Evolutionary conservation across 1,139 yeast species (phyloP).

Genomic region (Geotrichum carabidarum): DNA sequence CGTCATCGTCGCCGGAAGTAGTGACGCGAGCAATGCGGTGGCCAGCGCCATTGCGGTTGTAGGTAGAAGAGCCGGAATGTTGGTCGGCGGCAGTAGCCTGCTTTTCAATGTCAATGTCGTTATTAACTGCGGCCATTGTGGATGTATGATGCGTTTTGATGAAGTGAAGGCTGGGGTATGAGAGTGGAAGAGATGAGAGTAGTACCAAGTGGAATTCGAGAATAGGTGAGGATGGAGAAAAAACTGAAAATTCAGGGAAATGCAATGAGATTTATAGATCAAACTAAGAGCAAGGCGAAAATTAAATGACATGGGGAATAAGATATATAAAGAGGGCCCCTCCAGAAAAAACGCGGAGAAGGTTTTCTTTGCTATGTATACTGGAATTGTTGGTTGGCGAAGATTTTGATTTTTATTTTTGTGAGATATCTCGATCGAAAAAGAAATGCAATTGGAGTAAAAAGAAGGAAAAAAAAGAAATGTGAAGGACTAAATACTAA

Average conservation of each 20-base stretch:
- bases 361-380: too few relatives aligned
- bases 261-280: not conserved
- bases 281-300: not conserved
- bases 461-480: too few relatives aligned
- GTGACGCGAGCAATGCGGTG: conserved; percentile 29
- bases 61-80: conserved; percentile 14
- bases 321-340: too few relatives aligned
- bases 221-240: not conserved
- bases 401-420: too few relatives aligned
- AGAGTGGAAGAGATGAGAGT: not conserved
- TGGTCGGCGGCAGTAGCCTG: conserved; percentile 14
- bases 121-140: not conserved
- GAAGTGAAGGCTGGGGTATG: not conserved
- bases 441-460: too few relatives aligned
- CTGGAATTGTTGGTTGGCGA: too few relatives aligned
- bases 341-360: too few relatives aligned
- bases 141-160: not conserved
- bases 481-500: too few relatives aligned
- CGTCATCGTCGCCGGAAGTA: conserved; percentile 44
- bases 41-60: conserved; percentile 16
- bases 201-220: not conserved
- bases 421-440: too few relatives aligned
- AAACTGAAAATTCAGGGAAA: not conserved
- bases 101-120: conserved; percentile 14
- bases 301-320: not conserved